A percentile compares a stretch with the other conserved stretches of the same genome.
These are phyloP conservation scores for Hypoxylon intermedium DNA, from an alignment of 495 filamentous ascomycete genomes.

Conservation along the genomic window DNA sequence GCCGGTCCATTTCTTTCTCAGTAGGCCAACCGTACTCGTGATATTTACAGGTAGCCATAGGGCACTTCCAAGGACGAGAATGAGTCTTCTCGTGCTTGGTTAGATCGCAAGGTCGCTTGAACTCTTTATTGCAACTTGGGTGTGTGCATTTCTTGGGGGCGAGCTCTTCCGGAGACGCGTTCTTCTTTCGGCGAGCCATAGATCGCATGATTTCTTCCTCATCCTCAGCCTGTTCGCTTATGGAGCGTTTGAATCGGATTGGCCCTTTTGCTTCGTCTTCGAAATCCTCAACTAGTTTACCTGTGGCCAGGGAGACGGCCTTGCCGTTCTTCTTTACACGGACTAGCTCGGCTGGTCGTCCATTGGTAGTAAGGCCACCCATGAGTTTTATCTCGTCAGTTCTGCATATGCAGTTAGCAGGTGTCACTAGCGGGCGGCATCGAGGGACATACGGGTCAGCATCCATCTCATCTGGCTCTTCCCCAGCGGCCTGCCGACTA, in stretches of 20 bases:
- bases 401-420: conserved; percentile 55
- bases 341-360: conserved; percentile 78
- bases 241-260: conserved; percentile 66
- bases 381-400: conserved; percentile 73
- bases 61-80: conserved; percentile 93
- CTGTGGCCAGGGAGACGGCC: conserved; percentile 73
- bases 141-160: conserved; percentile 73
- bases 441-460: conserved; percentile 57
- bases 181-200: conserved; percentile 90
- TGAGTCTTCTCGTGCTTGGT: conserved; percentile 98
- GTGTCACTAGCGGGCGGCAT: background rate
- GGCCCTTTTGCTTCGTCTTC: conserved; percentile 51
- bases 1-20: conserved; percentile 94
- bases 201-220: conserved; percentile 82
- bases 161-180: conserved; percentile 71
- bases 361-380: conserved; percentile 78
- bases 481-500: conserved; percentile 54
- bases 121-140: conserved; percentile 79
- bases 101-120: conserved; percentile 89
- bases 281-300: conserved; percentile 56
- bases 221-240: conserved; percentile 65
- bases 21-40: conserved; percentile 89
- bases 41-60: conserved; percentile 81
- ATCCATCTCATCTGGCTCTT: conserved; percentile 56
- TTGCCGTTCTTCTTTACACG: conserved; percentile 77